Conservation (phyloP, 805 yeast species). For the Myxozyma vanderwaltii region DNA sequence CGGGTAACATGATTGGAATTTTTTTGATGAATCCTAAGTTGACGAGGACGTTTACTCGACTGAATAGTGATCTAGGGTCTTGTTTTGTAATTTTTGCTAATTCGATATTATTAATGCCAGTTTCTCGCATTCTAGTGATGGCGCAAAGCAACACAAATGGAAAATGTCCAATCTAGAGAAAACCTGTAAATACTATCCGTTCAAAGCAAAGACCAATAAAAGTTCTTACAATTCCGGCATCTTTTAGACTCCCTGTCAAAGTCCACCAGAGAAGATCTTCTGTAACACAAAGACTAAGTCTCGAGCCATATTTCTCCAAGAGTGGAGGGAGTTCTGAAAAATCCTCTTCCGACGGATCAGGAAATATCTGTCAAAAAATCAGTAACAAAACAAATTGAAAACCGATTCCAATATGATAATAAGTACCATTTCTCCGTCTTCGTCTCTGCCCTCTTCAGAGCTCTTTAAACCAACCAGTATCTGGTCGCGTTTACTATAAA, state of each 20-base stretch:
- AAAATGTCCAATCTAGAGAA: constrained; percentile 38
- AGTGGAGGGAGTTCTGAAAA: constrained; percentile 23
- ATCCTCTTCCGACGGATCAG: constrained; percentile 13
- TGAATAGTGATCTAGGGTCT: constrained; percentile 46
- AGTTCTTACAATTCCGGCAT: constrained; percentile 35
- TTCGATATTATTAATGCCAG: constrained; percentile 45
- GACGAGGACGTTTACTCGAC: constrained; percentile 41
- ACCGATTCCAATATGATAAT: constrained; percentile 4
- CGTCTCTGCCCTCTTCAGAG: no score
- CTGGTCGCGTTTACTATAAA: constrained; percentile 30
- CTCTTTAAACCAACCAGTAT: constrained; percentile 30
- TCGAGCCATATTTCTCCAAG: constrained; percentile 20
- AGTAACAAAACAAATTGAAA: constrained; percentile 37
- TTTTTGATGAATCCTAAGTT: constrained; percentile 43
- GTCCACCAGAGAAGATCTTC: constrained; percentile 44
- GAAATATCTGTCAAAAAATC: constrained; percentile 18
- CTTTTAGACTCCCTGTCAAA: constrained; percentile 42
- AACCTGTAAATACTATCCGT: neutral
- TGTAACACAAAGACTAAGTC: constrained; percentile 37
- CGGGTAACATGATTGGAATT: constrained; percentile 39
- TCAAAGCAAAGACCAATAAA: neutral
- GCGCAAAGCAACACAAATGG: constrained; percentile 47
- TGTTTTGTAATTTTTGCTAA: constrained; percentile 45
- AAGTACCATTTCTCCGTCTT: constrained; percentile 13
- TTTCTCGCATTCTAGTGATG: constrained; percentile 46